Percentiles rank a stretch among this genome's conserved stretches.
These are phyloP conservation scores for Auricularia cornea DNA, from an alignment of 768 basidiomycete species.

Conservation along the genomic window DNA sequence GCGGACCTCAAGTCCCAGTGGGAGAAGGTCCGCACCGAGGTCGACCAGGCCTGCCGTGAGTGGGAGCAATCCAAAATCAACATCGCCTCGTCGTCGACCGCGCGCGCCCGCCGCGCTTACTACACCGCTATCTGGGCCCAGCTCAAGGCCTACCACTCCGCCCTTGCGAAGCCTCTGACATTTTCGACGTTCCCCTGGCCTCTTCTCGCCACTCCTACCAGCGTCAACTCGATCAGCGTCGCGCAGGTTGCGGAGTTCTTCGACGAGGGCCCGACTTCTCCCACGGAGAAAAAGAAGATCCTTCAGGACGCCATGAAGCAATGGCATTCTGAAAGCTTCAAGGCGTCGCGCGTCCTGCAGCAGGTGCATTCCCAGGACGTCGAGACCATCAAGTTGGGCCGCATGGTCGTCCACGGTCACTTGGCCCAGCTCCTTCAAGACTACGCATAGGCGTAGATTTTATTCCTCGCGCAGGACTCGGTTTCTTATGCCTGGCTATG, in stretches of 20 bases:
- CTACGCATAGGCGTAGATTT: not conserved
- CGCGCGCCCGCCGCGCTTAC: not conserved
- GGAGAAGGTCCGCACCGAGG: not conserved
- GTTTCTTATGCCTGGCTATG: too few species aligned
- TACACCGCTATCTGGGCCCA: not conserved
- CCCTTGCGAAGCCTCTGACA: not conserved
- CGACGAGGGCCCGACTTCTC: not conserved
- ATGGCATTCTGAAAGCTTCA: not conserved
- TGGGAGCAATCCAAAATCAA: not conserved
- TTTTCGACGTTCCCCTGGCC: not conserved
- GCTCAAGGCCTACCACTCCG: not conserved
- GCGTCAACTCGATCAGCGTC: not conserved
- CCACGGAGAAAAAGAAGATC: not conserved
- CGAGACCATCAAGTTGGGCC: not conserved
- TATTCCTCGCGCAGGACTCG: too few species aligned
- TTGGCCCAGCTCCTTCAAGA: not conserved
- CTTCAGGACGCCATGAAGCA: not conserved
- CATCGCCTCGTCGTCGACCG: not conserved
- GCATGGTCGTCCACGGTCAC: not conserved
- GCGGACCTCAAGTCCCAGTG: not conserved
- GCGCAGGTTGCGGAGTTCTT: not conserved
- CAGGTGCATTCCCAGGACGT: not conserved
- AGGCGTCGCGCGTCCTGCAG: not conserved
- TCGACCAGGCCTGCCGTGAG: not conserved
- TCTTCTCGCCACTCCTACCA: not conserved